phyloP scores from a whole-genome alignment of 2,329 filamentous ascomycete genomes.

The Colletotrichum nymphaeae region DNA sequence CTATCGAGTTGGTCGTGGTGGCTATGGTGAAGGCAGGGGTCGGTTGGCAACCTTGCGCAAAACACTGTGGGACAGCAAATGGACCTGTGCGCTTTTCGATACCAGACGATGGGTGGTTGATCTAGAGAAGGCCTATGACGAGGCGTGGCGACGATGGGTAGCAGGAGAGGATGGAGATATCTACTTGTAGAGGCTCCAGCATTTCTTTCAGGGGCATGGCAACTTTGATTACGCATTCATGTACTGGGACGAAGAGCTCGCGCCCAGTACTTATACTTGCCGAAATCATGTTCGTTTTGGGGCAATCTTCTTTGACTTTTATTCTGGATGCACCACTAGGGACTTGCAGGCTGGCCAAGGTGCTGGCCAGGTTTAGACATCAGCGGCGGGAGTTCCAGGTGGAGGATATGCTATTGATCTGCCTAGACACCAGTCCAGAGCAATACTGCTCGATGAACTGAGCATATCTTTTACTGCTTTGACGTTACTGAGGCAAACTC shows the following conservation, averaged over 20 bases:
- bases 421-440: background rate
- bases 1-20: conserved; percentile 61
- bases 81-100: conserved; percentile 90
- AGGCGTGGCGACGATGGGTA: conserved; percentile 91
- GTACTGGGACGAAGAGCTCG: background rate
- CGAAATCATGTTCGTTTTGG: background rate
- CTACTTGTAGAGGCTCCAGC: conserved; percentile 67
- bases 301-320: background rate
- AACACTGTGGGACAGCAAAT: conserved; percentile 85
- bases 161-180: conserved; percentile 91
- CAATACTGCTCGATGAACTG: background rate
- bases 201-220: background rate
- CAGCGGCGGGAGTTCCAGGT: background rate
- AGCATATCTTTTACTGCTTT: conserved; percentile 16
- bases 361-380: background rate
- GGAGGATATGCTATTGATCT: background rate
- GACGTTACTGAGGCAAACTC: background rate
- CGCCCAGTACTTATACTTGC: background rate
- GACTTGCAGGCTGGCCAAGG: background rate
- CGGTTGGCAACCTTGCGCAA: conserved; percentile 82
- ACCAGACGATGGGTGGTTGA: conserved; percentile 92
- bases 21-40: conserved; percentile 69
- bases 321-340: background rate
- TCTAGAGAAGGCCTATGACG: conserved; percentile 87
- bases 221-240: background rate